Percentiles rank a stretch among this genome's conserved stretches.
Conservation (phyloP, 345 rosid genomes). For the Gossypium bickii region DNA sequence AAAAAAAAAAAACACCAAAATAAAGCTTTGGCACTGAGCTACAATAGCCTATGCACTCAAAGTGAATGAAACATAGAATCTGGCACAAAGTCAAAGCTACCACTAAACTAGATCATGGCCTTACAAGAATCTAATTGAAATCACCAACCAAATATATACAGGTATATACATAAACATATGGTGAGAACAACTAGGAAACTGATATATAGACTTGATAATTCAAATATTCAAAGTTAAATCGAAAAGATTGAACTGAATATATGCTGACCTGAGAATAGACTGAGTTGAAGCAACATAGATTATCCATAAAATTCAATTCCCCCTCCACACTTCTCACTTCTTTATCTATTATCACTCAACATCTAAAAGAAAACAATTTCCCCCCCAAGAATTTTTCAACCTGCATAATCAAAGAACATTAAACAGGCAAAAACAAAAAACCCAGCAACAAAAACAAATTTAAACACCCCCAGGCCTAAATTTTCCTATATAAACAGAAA, state of each 20-base stretch:
- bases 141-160: neutral
- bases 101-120: neutral
- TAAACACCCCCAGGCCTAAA: neutral
- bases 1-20: no score
- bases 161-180: neutral
- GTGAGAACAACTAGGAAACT: no score
- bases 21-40: no score
- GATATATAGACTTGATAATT: no score
- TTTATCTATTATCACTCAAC: conserved; percentile 20
- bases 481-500: neutral
- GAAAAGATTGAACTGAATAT: neutral
- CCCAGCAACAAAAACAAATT: neutral
- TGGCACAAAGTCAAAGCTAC: neutral
- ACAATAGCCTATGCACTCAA: neutral
- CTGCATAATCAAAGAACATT: conserved; percentile 17
- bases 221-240: neutral
- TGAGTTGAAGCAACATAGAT: conserved; percentile 43
- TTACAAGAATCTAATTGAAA: neutral
- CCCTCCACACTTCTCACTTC: conserved; percentile 14
- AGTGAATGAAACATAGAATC: neutral
- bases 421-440: neutral
- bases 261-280: conserved; percentile 33
- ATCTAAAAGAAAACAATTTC: conserved; percentile 11
- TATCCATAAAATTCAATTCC: conserved; percentile 30
- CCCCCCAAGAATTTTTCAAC: conserved; percentile 6